Percentiles rank a stretch among this genome's conserved stretches.
Conservation (phyloP, 2,329 filamentous ascomycete genomes). For the Chaetomium sp. region DNA sequence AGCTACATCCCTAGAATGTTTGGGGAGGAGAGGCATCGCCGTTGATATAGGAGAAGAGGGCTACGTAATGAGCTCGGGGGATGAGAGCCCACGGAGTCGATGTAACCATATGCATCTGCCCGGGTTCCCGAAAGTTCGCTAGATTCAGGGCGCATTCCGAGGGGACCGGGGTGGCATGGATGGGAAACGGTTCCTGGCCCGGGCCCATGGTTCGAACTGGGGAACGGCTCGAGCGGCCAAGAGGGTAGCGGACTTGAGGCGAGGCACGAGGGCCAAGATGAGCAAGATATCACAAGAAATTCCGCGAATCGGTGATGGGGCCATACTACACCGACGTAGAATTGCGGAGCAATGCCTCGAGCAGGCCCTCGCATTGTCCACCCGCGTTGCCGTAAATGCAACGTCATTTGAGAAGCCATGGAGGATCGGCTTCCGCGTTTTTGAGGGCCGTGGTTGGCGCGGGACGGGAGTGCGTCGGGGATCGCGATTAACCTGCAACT, state of each 20-base stretch:
- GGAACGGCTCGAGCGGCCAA: conserved; percentile 6
- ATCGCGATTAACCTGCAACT: no score
- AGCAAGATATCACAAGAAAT: conserved; percentile 16
- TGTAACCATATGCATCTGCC: conserved; percentile 8
- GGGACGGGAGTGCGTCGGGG: background rate
- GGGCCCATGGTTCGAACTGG: conserved; percentile 27
- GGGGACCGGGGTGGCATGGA: conserved; percentile 11
- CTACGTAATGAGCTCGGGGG: background rate
- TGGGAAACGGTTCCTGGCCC: conserved; percentile 22
- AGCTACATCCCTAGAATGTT: conserved; percentile 17
- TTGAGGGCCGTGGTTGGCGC: background rate
- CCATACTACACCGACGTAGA: no score
- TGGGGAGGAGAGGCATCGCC: conserved; percentile 12
- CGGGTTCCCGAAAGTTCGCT: conserved; percentile 26
- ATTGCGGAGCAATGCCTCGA: conserved; percentile 14
- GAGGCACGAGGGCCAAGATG: background rate
- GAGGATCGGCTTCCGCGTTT: conserved; percentile 32
- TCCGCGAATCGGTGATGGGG: conserved; percentile 30
- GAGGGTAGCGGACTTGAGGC: no score
- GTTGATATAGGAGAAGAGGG: conserved; percentile 30
- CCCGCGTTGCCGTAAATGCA: conserved; percentile 30
- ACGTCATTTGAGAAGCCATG: conserved; percentile 25
- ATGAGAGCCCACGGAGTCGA: background rate
- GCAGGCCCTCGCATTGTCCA: background rate
- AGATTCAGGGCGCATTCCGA: background rate